Base-by-base conservation (phyloP, 1,284 basidiomycete species). In the Pseudozyma tsukubaensis region DNA sequence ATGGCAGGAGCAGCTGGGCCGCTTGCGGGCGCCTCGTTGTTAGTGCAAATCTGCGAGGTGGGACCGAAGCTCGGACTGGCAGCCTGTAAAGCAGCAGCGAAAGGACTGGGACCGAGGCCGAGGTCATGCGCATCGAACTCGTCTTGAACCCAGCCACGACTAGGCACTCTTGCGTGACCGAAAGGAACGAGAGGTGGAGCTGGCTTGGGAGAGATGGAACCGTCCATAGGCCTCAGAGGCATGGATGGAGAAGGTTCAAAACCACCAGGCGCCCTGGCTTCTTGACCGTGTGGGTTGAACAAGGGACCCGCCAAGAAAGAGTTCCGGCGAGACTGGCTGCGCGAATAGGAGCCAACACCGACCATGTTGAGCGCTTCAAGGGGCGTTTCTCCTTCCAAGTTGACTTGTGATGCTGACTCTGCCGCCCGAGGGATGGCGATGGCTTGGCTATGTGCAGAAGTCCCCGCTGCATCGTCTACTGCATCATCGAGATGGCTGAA, bases 291-390 rank as follows among this genome's bases (percentile, higher is more conserved):
- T n/a, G 50, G 39, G 13, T 60, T 57, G 50, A 68, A 58, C 32
- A 66, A 19, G 14, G 66, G 60, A 5, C 52, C 57, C 7, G 24
- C 71, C n/a, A 78, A 59, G 42, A 73, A 57, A 14, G 77, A 79
- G 43, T 79, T 79, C 43, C 75, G 68, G 5, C 77, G 51, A 4
- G 77, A 79, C 11, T 70, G 69, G 34, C 57, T 70, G 12, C 76
- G 61, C 5, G 62, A 67, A 45, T 42, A 78, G 14, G 78, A 79
- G 19, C 78, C 78, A 16, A 79, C 59, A 16, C 78, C 78, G 9
- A 71, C 78, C 78, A 79, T 79, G 47, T 60, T 52, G 21, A 47
- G 4, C 1, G 35, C n/a, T 21, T 59, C 53, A 3, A 21, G 19
- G 4, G 49, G 35, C 19, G 10, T 44, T 8, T 37, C 21, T 12